Base-by-base conservation (phyloP, 352 stramenopile species). In the Globisporangium acanthophoron region DNA sequence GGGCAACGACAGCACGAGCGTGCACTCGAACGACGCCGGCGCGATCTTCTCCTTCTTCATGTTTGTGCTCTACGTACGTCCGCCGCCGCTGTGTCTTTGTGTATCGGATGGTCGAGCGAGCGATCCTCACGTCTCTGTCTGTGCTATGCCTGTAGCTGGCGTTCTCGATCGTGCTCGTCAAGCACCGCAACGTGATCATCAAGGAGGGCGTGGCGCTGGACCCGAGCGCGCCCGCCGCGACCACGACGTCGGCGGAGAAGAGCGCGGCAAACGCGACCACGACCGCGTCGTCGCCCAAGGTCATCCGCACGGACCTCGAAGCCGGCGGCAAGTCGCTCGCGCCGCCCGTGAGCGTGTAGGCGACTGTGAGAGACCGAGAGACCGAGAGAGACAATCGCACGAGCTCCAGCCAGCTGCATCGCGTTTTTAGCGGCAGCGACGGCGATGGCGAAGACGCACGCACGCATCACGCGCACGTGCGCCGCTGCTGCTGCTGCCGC, bases 21-120 rank as follows among this genome's bases (percentile, higher is more conserved):
- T 93, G 21, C 74, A 88, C 67, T 89, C 84, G 59, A 88, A 91
- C 66, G 79, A 91, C 49, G 80, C 78, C 8, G 80, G 59, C 40
- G 83, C 78, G 11, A 78, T 92, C 52, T 93, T 93, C 64, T 92
- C 81, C 33, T 92, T 90, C 70, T 91, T 93, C 69, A 89, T 92
- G 79, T 90, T 90, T 72, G 52, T 87, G 47, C 76, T 89, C 64
- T 92, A 92, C 70, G 83, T 92, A 90, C 64, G 71, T 80, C 8
- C 24, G 1, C 47, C 54, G 40, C 12, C 27, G 18, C 33, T 21
- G 16, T 51, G 5, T 61, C 4, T 24, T 20, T 54, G 37, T 15
- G 37, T 15, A 9, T 44, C 39, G 18, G 39, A 11, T 44, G 39
- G 39, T 44, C 8, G 35, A 3, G 27, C 15, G n/a, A 41, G 5